phyloP scores from a whole-genome alignment of 176 grass and related monocot genomes.

The Elaeis guineensis region DNA sequence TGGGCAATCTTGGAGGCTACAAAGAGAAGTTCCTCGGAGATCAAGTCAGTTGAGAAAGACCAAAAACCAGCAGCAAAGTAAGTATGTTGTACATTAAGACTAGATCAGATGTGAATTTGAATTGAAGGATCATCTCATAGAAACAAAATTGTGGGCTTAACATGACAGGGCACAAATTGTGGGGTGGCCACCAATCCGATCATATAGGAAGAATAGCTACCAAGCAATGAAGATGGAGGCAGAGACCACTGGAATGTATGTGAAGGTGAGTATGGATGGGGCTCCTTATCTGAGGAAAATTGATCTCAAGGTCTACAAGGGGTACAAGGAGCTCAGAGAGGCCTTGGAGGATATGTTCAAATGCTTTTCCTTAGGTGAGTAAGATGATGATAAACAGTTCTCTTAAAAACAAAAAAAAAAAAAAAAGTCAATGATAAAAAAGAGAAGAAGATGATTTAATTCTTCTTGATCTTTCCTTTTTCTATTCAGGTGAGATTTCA shows the following conservation, averaged over 20 bases:
- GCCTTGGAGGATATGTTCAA: slow-evolving; percentile 40
- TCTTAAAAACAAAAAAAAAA: too few species aligned
- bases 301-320: slow-evolving; percentile 29
- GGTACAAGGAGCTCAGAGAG: slow-evolving; percentile 32
- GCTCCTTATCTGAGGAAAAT: slow-evolving; percentile 41
- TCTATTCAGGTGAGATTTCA: too few species aligned
- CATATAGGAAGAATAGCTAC: slow-evolving; percentile 29
- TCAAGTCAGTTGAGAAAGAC: not conserved
- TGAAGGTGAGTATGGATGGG: slow-evolving; percentile 50
- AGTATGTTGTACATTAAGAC: not conserved
- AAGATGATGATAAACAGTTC: too few species aligned
- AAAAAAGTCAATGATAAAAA: too few species aligned
- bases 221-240: slow-evolving; percentile 14
- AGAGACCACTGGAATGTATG: slow-evolving; percentile 5
- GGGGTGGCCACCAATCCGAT: slow-evolving; percentile 31
- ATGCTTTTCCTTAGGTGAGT: slow-evolving; percentile 27
- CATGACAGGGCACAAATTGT: slow-evolving; percentile 27
- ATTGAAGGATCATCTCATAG: too few species aligned
- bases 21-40: slow-evolving; percentile 16
- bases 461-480: too few species aligned
- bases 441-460: too few species aligned
- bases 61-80: slow-evolving; percentile 23
- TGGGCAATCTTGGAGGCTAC: not conserved
- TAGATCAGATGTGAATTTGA: too few species aligned
- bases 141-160: not conserved